Percentiles rank a stretch among this genome's conserved stretches.
Evolutionary conservation across 306 rosid genomes (phyloP).

Genomic region (Adenanthera pavonina): DNA sequence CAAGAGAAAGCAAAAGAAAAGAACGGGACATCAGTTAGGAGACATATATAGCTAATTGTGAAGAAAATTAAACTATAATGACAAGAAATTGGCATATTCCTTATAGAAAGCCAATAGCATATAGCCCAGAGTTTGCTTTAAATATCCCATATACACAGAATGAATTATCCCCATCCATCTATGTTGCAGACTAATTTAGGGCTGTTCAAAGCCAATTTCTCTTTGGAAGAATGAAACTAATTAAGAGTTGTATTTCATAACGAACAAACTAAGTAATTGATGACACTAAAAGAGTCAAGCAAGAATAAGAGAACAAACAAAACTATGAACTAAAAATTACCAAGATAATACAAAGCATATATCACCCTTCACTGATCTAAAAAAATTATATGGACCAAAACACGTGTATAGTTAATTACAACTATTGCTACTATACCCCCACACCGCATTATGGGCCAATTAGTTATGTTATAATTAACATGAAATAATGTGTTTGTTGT

Average conservation of each 20-base stretch:
- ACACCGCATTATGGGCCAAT: no score
- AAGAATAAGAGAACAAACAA: not conserved
- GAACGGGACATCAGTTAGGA: no score
- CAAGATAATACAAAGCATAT: slow-evolving; percentile 75
- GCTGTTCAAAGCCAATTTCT: not conserved
- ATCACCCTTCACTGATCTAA: no score
- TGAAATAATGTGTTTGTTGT: no score
- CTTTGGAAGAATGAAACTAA: not conserved
- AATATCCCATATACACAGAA: not conserved
- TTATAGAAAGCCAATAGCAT: no score
- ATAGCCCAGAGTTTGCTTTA: not conserved
- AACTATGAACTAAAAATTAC: slow-evolving; percentile 46
- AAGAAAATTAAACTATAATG: not conserved
- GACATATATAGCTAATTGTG: not conserved
- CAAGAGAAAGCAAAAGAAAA: no score
- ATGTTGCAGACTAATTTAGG: not conserved
- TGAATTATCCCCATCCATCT: not conserved
- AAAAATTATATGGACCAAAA: no score
- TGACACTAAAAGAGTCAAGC: slow-evolving; percentile 24
- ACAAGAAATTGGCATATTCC: not conserved
- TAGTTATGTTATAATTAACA: no score
- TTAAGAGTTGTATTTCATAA: not conserved
- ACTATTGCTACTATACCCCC: no score
- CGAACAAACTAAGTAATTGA: not conserved
- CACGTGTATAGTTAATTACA: no score